Evolutionary conservation across 2,329 filamentous ascomycete genomes (phyloP), one percentile per base, ranked within the genome.

Genomic region (Aaosphaeria arxii): DNA sequence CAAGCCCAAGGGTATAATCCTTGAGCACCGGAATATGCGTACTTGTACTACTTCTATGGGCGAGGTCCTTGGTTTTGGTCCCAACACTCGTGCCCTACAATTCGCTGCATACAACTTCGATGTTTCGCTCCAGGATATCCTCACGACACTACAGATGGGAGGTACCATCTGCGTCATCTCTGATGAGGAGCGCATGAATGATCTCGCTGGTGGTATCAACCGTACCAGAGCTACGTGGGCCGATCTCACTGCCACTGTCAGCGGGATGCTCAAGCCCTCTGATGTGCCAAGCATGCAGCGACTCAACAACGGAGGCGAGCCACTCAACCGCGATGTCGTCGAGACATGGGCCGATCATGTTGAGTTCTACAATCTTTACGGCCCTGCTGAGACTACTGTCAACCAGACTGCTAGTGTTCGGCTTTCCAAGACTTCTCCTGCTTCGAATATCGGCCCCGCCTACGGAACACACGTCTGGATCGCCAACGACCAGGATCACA

Each of bases 131-230:
- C 71, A 76, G 58, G 77, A 76, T 51, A 77, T 79, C 66, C 67
- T 79, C 4, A 76, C 74, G 53, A 78, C 75, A 0, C 64, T 79
- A 28, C 63, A 67, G 11, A 62, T 64, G 6, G 76, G 77, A 9
- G 77, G 75, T 5, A 73, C 70, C 38, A 66, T 79, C 29, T 78
- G 76, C 58, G 77, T 81, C 5, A 75, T 77, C 0, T 78, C 77
- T 1, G 77, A 80, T n/a, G 70, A 75, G 42, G 74, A 75, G 44
- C 70, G 77, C 2, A 71, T 79, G 53, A 76, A 79, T 53, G 67
- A 76, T 48, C 57, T 77, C 30, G 74, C 71, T 52, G 73, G 70
- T 6, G 71, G 71, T 32, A 55, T 58, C 41, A 50, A 53, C n/a
- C 28, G 42, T 38, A 39, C 31, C 17, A 46, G 54, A 17, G 57